These are phyloP conservation scores for Aspergillus texensis DNA, from an alignment of 2,329 filamentous ascomycete species.

Conservation along the genomic window DNA sequence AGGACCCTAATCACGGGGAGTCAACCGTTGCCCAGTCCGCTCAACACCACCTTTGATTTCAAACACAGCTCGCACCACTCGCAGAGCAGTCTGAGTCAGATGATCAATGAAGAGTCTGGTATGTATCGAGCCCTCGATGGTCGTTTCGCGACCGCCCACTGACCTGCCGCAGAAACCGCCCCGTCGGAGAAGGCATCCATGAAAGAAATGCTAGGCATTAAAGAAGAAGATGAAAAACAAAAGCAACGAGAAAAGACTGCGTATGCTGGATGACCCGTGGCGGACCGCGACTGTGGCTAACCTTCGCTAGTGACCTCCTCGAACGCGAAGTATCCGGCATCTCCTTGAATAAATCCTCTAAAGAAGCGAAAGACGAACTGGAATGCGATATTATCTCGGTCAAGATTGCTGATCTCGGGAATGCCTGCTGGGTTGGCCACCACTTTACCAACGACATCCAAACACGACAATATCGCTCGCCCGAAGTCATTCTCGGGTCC, in stretches of 20 bases:
- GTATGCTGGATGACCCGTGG: conserved; percentile 58
- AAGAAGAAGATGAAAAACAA: conserved; percentile 66
- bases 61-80: conserved; percentile 64
- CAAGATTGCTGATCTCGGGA: conserved; percentile 97
- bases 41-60: conserved; percentile 85
- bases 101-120: conserved; percentile 74
- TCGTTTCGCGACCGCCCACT: conserved; percentile 33
- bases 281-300: conserved; percentile 12
- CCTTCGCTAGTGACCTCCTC: conserved; percentile 71
- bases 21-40: conserved; percentile 89
- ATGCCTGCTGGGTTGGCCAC: conserved; percentile 98
- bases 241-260: conserved; percentile 90
- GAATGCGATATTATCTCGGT: conserved; percentile 83
- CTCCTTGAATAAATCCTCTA: conserved; percentile 74
- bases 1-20: conserved; percentile 95
- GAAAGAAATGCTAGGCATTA: conserved; percentile 54
- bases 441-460: conserved; percentile 99
- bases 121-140: conserved; percentile 40
- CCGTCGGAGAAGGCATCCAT: conserved; percentile 57
- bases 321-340: conserved; percentile 94
- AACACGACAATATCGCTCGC: conserved; percentile 93
- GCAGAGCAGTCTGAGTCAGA: conserved; percentile 78
- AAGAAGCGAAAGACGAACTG: conserved; percentile 30
- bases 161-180: conserved; percentile 44
- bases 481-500: conserved; percentile 91